Evolutionary conservation across 805 yeast species (phyloP).

Genomic region (Zygosaccharomyces pseudorouxii): DNA sequence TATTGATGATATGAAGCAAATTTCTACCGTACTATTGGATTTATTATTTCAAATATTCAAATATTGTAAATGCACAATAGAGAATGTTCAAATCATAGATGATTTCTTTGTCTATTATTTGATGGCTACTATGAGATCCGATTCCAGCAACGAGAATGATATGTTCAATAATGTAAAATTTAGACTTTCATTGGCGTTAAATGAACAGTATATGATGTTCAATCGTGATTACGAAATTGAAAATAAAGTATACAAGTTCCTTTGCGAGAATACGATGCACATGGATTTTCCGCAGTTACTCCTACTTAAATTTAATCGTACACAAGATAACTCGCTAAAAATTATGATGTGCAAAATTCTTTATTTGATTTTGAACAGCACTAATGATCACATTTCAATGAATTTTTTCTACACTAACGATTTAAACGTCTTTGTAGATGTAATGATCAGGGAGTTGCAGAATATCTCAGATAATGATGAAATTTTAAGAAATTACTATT

Average conservation of each 20-base stretch:
- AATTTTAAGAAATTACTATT: slow-evolving; percentile 59
- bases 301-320: slow-evolving; percentile 70
- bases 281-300: slow-evolving; percentile 62
- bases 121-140: slow-evolving; percentile 42
- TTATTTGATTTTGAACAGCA: slow-evolving; percentile 62
- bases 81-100: slow-evolving; percentile 42
- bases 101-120: slow-evolving; percentile 45
- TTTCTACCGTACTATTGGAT: slow-evolving; percentile 45
- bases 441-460: slow-evolving; percentile 71
- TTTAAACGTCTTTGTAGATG: slow-evolving; percentile 76
- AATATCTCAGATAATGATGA: slow-evolving; percentile 60
- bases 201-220: slow-evolving; percentile 82
- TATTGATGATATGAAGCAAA: slow-evolving; percentile 36
- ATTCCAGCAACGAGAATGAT: slow-evolving; percentile 51
- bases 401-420: slow-evolving; percentile 79
- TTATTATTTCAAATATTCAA: slow-evolving; percentile 53
- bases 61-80: slow-evolving; percentile 41
- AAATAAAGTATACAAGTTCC: slow-evolving; percentile 53
- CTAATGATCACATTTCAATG: slow-evolving; percentile 46
- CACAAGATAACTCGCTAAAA: slow-evolving; percentile 63
- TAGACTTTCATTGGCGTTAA: slow-evolving; percentile 65
- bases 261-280: slow-evolving; percentile 43
- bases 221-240: slow-evolving; percentile 33
- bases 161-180: slow-evolving; percentile 63
- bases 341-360: slow-evolving; percentile 75